Base-by-base conservation (phyloP, 192 early-diverging fungal genomes). In the Backusella liffmaniae region DNA sequence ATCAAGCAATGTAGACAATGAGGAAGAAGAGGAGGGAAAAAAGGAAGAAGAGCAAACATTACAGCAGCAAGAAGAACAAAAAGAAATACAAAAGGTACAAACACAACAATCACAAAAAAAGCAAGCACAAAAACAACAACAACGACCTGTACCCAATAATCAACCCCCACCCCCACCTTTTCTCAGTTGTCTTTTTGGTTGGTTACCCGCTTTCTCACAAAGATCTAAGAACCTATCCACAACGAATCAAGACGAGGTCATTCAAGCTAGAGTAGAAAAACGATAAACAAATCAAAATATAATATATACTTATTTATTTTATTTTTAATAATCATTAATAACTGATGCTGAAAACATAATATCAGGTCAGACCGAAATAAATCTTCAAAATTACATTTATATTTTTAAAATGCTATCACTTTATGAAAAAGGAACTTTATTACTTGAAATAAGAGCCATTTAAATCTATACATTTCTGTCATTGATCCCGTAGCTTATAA, bases 121-220 rank as follows among this genome's bases (percentile, higher is more conserved):
- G 16, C 53, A 56, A 56, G 8, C 6, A 56, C 53, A 56, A 23
- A 0, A 53, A 53, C 49, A 49, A 15, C 53, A 56, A 10, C 18
- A 59, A 59, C 44, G 16, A 1, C 8, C 7, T n/a, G 32, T 36
- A 73, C 34, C 72, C 9, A 44, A 73, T 18, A 44, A 73, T 37
- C 16, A 73, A 65, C 56, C 72, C 4, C 56, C 72, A 10, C 29
- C 42, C 2, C 56, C 72, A 42, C 59, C 72, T 62, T 73, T 73
- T n/a, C 37, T 73, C 13, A 39, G 36, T 23, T 65, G 56, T 65
- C 21, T 73, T 41, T 73, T 73, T 66, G 56, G 72, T 26, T 73
- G 49, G 30, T 37, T 73, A 26, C 56, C 56, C 26, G 56, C 56
- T 62, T 29, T 62, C 23, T 62, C 56, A 13, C 56, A 62, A 62